These are phyloP conservation scores for Homolaphlyctis polyrhiza DNA, from an alignment of 371 early-diverging fungal species.

Conservation along the genomic window DNA sequence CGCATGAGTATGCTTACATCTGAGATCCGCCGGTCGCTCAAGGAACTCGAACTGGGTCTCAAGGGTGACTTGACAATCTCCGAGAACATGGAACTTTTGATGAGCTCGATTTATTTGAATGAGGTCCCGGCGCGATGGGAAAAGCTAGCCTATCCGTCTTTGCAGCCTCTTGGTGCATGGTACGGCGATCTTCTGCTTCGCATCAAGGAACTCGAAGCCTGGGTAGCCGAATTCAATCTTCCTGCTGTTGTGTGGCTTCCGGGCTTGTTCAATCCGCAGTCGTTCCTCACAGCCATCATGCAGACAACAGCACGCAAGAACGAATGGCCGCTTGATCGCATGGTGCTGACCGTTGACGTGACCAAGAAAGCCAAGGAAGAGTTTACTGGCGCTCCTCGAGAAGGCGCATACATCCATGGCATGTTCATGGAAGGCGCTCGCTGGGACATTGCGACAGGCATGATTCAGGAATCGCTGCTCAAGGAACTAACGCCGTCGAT, in stretches of 20 bases:
- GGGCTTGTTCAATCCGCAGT: conserved; percentile 60
- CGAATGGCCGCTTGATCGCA: conserved; percentile 60
- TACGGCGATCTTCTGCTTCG: conserved; percentile 53
- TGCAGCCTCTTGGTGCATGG: conserved; percentile 47
- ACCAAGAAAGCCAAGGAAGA: conserved; percentile 57
- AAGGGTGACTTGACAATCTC: conserved; percentile 59
- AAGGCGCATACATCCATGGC: conserved; percentile 58
- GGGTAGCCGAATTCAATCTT: conserved; percentile 61
- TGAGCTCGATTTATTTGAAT: conserved; percentile 53
- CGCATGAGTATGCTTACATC: conserved; percentile 51
- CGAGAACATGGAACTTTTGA: conserved; percentile 54
- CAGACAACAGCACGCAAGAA: conserved; percentile 59
- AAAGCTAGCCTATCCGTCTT: conserved; percentile 54
- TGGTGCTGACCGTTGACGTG: conserved; percentile 58
- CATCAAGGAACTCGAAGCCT: conserved; percentile 53
- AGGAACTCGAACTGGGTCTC: conserved; percentile 53
- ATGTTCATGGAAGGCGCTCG: conserved; percentile 61
- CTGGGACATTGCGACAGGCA: conserved; percentile 51
- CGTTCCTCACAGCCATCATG: conserved; percentile 63
- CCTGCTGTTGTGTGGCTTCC: conserved; percentile 53
- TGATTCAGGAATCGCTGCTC: conserved; percentile 51
- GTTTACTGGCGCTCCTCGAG: conserved; percentile 51
- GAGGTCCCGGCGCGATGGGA: conserved; percentile 53
- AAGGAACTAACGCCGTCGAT: conserved; percentile 56
- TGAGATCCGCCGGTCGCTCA: conserved; percentile 52